A percentile compares a stretch with the other conserved stretches of the same genome.
These are phyloP conservation scores for Lavandula angustifolia DNA, from an alignment of 257 asterid species.

Conservation along the genomic window DNA sequence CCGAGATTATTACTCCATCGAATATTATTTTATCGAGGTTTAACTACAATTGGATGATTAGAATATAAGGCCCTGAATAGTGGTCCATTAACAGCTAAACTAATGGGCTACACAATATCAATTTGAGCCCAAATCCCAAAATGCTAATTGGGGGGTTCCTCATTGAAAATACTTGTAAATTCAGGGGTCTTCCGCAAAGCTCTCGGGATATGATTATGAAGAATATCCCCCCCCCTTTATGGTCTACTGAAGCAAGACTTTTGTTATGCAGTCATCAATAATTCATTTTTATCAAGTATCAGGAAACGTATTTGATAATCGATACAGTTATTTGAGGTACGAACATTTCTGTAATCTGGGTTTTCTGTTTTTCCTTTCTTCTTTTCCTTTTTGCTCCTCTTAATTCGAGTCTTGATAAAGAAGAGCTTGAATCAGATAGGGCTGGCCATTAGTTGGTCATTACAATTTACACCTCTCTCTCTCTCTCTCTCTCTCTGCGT, in stretches of 20 bases:
- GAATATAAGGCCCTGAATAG: neutral
- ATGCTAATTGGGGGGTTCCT: constrained; percentile 13
- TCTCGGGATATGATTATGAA: constrained; percentile 16
- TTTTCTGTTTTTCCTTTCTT: neutral
- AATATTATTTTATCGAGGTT: too few species aligned
- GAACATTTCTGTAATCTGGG: neutral
- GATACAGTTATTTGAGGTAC: neutral
- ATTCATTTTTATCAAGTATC: neutral
- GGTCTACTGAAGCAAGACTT: constrained; percentile 13
- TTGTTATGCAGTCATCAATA: neutral
- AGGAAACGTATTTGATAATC: neutral
- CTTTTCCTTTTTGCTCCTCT: neutral
- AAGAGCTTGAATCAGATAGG: neutral
- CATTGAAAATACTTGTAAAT: neutral
- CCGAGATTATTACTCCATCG: too few species aligned
- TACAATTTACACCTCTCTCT: too few species aligned
- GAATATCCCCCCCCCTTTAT: constrained; percentile 40
- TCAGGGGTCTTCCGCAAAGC: neutral
- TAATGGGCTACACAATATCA: neutral
- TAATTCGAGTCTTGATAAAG: constrained; percentile 22
- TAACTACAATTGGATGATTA: too few species aligned
- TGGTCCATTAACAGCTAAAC: neutral
- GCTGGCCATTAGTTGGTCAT: neutral
- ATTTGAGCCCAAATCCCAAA: neutral
- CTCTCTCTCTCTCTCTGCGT: neutral